A percentile compares a stretch with the other conserved stretches of the same genome.
These are phyloP conservation scores for Haematococcus lacustris DNA, from an alignment of 139 green algal species.

Conservation along the genomic window DNA sequence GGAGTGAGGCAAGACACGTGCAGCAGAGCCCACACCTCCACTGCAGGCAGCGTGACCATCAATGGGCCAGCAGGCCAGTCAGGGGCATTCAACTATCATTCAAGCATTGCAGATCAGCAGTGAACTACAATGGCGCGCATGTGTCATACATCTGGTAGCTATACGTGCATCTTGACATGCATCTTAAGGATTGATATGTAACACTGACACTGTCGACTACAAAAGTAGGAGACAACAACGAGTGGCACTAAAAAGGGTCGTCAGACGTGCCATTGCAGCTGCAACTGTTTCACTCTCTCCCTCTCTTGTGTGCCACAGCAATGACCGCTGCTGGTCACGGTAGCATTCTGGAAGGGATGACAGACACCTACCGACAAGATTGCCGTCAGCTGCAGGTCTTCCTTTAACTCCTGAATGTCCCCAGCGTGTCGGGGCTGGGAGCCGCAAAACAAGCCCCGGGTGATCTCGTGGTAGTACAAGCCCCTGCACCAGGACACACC, in stretches of 20 bases:
- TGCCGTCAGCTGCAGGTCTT: constrained; percentile 13
- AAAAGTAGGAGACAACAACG: not conserved
- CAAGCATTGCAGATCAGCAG: not conserved
- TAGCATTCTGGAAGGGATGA: too few species aligned
- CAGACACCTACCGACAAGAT: constrained; percentile 20
- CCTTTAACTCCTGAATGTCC: constrained; percentile 6
- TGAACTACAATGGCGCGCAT: not conserved
- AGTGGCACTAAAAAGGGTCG: not conserved
- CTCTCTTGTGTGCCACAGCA: not conserved
- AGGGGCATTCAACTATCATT: too few species aligned
- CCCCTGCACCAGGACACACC: constrained; percentile 5
- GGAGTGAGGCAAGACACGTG: not conserved
- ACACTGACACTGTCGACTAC: not conserved
- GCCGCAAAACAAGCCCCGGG: constrained; percentile 44
- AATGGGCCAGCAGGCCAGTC: too few species aligned
- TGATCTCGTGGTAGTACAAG: constrained; percentile 69
- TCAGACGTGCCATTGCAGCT: not conserved
- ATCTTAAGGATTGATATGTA: too few species aligned
- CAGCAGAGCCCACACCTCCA: not conserved
- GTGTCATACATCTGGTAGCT: not conserved
- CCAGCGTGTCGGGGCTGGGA: constrained; percentile 41
- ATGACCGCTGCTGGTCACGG: too few species aligned
- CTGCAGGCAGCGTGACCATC: too few species aligned
- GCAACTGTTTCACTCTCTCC: not conserved
- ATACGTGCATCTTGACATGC: not conserved